Conservation (phyloP, 1,284 basidiomycete genomes). For the Mycena sp. region DNA sequence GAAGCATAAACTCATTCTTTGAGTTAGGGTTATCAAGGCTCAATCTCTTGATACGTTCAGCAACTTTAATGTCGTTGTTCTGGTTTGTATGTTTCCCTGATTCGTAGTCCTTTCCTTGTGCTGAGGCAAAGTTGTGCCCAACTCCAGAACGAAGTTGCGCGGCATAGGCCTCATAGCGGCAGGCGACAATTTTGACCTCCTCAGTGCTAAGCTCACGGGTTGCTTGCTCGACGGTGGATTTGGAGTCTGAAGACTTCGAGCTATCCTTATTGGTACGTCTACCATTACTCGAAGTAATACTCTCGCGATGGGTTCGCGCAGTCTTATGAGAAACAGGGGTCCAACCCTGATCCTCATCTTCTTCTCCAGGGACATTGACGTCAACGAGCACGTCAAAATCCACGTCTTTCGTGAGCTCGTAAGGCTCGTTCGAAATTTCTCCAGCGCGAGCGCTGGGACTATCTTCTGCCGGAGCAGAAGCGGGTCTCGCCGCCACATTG, state of each 20-base stretch:
- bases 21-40: too few relatives aligned
- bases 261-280: not conserved
- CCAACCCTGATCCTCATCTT: not conserved
- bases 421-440: not conserved
- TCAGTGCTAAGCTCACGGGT: not conserved
- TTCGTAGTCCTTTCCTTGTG: too few relatives aligned
- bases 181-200: not conserved
- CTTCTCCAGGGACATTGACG: not conserved
- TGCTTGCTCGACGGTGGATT: not conserved
- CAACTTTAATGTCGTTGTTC: not conserved
- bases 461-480: not conserved
- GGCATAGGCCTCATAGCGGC: not conserved
- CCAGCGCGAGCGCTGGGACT: not conserved
- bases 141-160: not conserved
- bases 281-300: not conserved
- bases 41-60: too few relatives aligned
- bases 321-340: constrained; percentile 4
- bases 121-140: not conserved
- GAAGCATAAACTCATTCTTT: not conserved
- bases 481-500: not conserved
- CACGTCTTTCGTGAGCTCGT: not conserved
- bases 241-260: not conserved
- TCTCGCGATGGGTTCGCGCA: not conserved
- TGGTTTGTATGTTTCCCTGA: too few relatives aligned
- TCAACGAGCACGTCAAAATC: not conserved